phyloP scores from a whole-genome alignment of 1,284 basidiomycete species.

The Papiliotrema nemorosa region DNA sequence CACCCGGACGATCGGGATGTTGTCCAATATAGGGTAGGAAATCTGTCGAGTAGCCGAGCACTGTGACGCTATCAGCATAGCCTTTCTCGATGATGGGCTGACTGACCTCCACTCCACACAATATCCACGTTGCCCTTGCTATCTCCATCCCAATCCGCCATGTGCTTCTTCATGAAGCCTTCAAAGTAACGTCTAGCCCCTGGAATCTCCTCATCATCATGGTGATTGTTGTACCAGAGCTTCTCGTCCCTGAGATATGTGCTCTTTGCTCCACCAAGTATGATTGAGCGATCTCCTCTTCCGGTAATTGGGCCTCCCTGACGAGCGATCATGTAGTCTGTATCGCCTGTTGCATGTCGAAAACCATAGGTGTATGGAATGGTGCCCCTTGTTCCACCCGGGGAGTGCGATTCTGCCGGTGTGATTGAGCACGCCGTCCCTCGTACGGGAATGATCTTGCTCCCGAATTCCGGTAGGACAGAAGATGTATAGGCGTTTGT shows the following conservation, averaged over 20 bases:
- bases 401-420: slow-evolving; percentile 16
- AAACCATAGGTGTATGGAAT: slow-evolving; percentile 26
- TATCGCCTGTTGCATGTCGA: slow-evolving; percentile 23
- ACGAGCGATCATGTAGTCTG: slow-evolving; percentile 32
- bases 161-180: slow-evolving; percentile 23
- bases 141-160: slow-evolving; percentile 23
- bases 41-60: slow-evolving; percentile 32
- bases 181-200: slow-evolving; percentile 26
- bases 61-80: no score
- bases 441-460: slow-evolving; percentile 27
- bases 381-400: slow-evolving; percentile 15
- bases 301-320: slow-evolving; percentile 25
- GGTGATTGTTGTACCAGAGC: slow-evolving; percentile 26
- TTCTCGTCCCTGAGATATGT: slow-evolving; percentile 14
- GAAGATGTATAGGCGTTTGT: slow-evolving; percentile 34
- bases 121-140: slow-evolving; percentile 26
- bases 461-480: slow-evolving; percentile 27
- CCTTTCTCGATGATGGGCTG: no score
- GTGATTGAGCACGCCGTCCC: slow-evolving; percentile 31
- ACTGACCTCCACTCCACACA: slow-evolving; percentile 35
- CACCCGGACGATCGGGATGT: slow-evolving; percentile 20
- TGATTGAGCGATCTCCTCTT: slow-evolving; percentile 20
- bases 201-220: slow-evolving; percentile 25
- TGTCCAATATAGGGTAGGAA: slow-evolving; percentile 26
- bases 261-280: slow-evolving; percentile 30